Base-by-base conservation (phyloP, 73 alveolate species). In the Blepharisma japonicum region DNA sequence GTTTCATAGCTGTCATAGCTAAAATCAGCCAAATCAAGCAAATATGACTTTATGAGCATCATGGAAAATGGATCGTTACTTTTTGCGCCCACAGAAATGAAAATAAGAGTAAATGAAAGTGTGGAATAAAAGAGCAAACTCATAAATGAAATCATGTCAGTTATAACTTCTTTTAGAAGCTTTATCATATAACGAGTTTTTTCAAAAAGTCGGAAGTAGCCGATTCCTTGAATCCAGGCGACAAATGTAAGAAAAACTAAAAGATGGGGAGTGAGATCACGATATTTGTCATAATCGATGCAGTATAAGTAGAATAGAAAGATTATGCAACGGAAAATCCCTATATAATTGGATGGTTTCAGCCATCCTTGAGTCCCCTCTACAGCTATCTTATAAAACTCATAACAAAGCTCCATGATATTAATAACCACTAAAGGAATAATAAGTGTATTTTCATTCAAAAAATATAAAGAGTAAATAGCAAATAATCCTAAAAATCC, bases 181-280 rank as follows among this genome's bases (percentile, higher is more conserved):
- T 53, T 53, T 53, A 53, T 53, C 67, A 53, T 53, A 53, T 53
- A 53, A 3, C 67, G n/a, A 53, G 67, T 53, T 14, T 53, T 53
- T 14, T 53, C 67, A 53, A 53, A 53, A 0, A 53, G 67, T 20
- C 67, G n/a, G 23, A 53, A 53, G 23, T 53, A 53, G 23, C 67
- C 23, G n/a, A 53, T 53, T 20, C 67, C 67, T 53, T 20, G n/a
- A 20, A 53, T 20, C 67, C n/a, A 14, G 4, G 67, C 23, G 0
- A 53, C 67, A 53, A 53, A 53, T 14, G 23, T 53, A 3, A 53
- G 23, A 11, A 11, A 11, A 53, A 53, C 67, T 53, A 53, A 53
- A 53, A 53, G 27, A 14, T 53, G n/a, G n/a, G n/a, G 27, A 11
- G 67, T 20, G 23, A 53, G n/a, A 20, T 14, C 23, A 3, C 42